These are phyloP conservation scores for Tillandsia fasciculata DNA, from an alignment of 176 grass and related monocot species.

Conservation along the genomic window DNA sequence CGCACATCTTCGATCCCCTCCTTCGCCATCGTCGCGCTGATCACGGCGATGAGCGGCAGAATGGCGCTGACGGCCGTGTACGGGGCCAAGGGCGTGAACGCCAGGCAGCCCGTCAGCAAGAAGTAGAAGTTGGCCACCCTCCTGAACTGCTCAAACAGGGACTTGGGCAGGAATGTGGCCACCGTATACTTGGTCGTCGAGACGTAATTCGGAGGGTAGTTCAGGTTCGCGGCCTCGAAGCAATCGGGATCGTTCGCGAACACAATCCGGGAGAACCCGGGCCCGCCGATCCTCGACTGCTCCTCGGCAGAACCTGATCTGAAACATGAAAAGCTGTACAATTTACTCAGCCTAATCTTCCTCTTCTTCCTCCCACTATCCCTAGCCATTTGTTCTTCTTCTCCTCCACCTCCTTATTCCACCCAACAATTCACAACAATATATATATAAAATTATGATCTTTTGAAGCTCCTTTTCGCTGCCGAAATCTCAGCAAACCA, in stretches of 20 bases:
- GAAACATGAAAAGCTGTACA: constrained; percentile 52
- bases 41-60: constrained; percentile 51
- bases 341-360: constrained; percentile 42
- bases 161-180: constrained; percentile 80
- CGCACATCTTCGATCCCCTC: constrained; percentile 92
- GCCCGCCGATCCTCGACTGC: constrained; percentile 47
- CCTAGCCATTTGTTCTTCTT: background rate
- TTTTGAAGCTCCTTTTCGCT: background rate
- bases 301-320: constrained; percentile 40
- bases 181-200: constrained; percentile 77
- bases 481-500: background rate
- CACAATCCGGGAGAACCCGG: constrained; percentile 71
- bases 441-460: background rate
- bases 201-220: constrained; percentile 47
- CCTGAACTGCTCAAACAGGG: constrained; percentile 97
- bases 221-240: constrained; percentile 24
- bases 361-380: constrained; percentile 24
- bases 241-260: constrained; percentile 52
- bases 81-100: constrained; percentile 59
- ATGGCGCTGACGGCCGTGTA: constrained; percentile 66
- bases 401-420: background rate
- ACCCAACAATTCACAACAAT: no score
- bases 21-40: constrained; percentile 82
- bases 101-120: constrained; percentile 62
- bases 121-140: constrained; percentile 99